Conservation (phyloP, 2,329 filamentous ascomycete genomes). For the Sporothrix phasma region DNA sequence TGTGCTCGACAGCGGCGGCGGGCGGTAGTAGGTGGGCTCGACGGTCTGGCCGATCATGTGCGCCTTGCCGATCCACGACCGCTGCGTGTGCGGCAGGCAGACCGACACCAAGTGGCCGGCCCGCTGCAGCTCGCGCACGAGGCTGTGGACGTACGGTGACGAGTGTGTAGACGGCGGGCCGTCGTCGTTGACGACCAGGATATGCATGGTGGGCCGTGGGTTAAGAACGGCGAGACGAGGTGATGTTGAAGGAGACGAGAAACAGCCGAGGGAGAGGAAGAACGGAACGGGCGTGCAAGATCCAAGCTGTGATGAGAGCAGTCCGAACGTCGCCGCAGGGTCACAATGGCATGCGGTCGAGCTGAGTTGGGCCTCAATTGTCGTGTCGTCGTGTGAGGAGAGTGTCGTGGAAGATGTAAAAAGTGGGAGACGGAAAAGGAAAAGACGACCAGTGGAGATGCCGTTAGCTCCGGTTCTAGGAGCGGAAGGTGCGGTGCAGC, state of each 20-base stretch:
- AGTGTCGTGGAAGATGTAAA: background rate
- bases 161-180: conserved; percentile 68
- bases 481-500: too few relatives aligned
- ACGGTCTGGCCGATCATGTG: conserved; percentile 88
- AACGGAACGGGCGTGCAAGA: background rate
- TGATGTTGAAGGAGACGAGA: background rate
- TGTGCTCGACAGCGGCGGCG: conserved; percentile 30
- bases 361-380: background rate
- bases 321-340: background rate
- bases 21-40: conserved; percentile 74
- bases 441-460: background rate
- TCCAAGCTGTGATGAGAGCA: background rate
- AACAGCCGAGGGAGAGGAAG: background rate
- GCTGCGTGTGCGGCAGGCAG: conserved; percentile 79
- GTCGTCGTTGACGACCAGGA: conserved; percentile 67
- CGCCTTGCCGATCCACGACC: conserved; percentile 97
- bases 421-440: background rate
- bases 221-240: background rate
- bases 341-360: background rate
- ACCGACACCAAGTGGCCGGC: conserved; percentile 85
- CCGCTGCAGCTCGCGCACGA: conserved; percentile 58
- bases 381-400: too few relatives aligned
- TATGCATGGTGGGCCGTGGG: conserved; percentile 40
- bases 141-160: conserved; percentile 69
- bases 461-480: conserved; percentile 10